phyloP scores from a whole-genome alignment of 345 rosid genomes.

The Toxicodendron radicans region DNA sequence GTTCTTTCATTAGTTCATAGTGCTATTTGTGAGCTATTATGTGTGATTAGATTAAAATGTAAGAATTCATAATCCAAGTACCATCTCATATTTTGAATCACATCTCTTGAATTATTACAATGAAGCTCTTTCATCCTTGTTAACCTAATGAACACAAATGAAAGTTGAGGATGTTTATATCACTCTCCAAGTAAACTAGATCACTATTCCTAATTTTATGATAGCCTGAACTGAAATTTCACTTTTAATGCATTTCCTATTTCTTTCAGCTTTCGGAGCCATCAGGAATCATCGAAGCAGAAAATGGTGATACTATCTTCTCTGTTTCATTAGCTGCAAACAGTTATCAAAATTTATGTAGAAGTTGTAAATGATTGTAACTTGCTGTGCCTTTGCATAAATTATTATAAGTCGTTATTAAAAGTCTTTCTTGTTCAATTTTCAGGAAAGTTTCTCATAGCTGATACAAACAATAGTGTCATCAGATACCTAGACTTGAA shows the following conservation, averaged over 20 bases:
- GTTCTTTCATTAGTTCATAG: neutral
- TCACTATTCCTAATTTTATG: neutral
- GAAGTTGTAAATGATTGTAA: neutral
- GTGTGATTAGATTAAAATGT: neutral
- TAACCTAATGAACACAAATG: neutral
- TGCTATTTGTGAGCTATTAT: neutral
- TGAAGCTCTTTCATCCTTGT: neutral
- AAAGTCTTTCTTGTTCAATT: conserved; percentile 16
- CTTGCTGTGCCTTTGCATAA: neutral
- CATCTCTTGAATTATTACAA: neutral
- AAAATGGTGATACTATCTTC: conserved; percentile 54
- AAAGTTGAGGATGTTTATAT: neutral
- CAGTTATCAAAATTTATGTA: neutral
- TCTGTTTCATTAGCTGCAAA: conserved; percentile 1
- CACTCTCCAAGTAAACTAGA: neutral
- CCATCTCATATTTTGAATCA: neutral
- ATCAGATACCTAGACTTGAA: conserved; percentile 70
- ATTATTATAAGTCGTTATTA: neutral
- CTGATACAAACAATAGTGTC: conserved; percentile 87
- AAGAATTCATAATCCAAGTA: neutral
- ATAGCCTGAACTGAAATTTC: conserved; percentile 21
- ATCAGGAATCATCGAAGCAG: conserved; percentile 74
- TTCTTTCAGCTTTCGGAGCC: conserved; percentile 89
- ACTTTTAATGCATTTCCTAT: conserved; percentile 8
- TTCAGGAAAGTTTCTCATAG: conserved; percentile 74